phyloP scores from a whole-genome alignment of 176 grass and related monocot genomes.

The sorghum (Sorghum bicolor) region DNA sequence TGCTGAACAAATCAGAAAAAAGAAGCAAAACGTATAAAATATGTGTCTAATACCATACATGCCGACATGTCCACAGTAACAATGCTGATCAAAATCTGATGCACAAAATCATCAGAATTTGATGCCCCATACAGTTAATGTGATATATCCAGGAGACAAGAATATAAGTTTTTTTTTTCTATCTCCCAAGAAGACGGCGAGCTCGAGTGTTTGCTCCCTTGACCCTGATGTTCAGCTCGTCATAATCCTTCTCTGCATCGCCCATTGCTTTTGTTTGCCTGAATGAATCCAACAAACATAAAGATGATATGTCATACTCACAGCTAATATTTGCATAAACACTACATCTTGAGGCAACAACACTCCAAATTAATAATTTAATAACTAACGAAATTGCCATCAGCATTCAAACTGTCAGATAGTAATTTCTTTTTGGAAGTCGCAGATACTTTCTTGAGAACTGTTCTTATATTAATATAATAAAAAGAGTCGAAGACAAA shows the following conservation, averaged over 20 bases:
- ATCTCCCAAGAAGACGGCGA: conserved; percentile 70
- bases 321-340: neutral
- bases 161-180: neutral
- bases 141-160: neutral
- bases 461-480: neutral
- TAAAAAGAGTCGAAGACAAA: neutral
- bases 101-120: conserved; percentile 11
- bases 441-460: neutral
- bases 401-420: neutral
- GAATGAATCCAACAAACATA: conserved; percentile 45
- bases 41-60: conserved; percentile 8
- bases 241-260: conserved; percentile 53
- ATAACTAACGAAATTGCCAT: neutral
- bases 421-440: neutral
- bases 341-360: neutral
- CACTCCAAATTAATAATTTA: neutral
- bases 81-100: conserved; percentile 4
- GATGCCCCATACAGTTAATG: neutral
- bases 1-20: neutral
- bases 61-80: neutral
- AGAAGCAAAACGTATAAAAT: neutral
- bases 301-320: conserved; percentile 1
- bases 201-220: conserved; percentile 57
- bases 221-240: conserved; percentile 64
- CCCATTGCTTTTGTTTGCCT: conserved; percentile 63